Base-by-base conservation (phyloP, 2,329 filamentous ascomycete species). In the Scedosporium dehoogii region DNA sequence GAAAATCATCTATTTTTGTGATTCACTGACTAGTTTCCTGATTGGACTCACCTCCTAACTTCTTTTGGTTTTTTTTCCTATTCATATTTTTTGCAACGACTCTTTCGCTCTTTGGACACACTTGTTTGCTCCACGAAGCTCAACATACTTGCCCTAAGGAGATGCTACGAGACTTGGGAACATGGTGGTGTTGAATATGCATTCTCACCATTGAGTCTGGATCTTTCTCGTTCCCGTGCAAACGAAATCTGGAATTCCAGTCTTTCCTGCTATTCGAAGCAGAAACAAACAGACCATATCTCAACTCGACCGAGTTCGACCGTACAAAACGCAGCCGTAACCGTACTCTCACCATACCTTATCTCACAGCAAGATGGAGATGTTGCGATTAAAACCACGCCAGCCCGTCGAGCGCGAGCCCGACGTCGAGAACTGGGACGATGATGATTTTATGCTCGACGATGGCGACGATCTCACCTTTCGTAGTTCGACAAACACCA, bases 371-470 rank as follows among this genome's bases (percentile, higher is more conserved):
- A 73, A 68, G 64, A 86, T 88, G 80, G 83, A 84, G 59, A 74
- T 80, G 53, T 70, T 84, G 69, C 79, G 78, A 67, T 73, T 84
- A 48, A 84, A 83, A 71, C 75, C 76, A 51, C 76, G 81, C 62
- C 76, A 76, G 65, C 78, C 84, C 58, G 81, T 83, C 68, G 80
- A 61, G 14, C 59, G 83, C 72, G 82, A 85, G 64, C 62, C 63
- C 58, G 76, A 79, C 18, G 81, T 92, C 66, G 90, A 93, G 74
- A 87, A 84, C 73, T 94, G 89, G 85, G 89, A 92, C 70, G 86
- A 92, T 70, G 88, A 89, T 68, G 86, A 89, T 73, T 61, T 61
- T 21, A 87, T 91, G 69, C 77, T 87, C 67, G 85, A 90, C 69
- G 87, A 89, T 21, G 81, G 82, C 61, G 86, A 90, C 67, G 79